Evolutionary conservation across 305 asterid genomes (phyloP), one percentile per base, ranked within the genome.

Genomic region (Rubia tinctorum): DNA sequence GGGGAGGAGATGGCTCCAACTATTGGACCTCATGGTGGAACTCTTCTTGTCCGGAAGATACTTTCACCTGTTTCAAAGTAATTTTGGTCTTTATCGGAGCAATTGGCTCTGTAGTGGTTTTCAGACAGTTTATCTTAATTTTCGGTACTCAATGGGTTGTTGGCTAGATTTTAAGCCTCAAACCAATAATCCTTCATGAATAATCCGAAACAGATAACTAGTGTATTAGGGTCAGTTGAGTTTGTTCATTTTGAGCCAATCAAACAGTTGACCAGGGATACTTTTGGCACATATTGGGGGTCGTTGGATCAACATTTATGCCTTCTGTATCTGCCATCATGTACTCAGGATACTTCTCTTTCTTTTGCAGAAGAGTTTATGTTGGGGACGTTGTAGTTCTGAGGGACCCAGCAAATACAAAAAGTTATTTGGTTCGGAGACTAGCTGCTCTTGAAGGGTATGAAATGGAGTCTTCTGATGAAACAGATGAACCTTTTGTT

Each of bases 21-120:
- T 55, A 74, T 90, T 68, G 92, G 92, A 76, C 39, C 82, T 69
- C 83, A 80, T 73, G 89, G 88, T 56, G 92, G 91, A 76, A 91
- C 97, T 66, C 90, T 91, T 79, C 98, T 93, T 68, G 97, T 91
- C 71, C 85, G 98, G 60, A 93, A 89, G 86, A 74, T 93, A 73
- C 91, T 96, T 34, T 40, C 43, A 60, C 84, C 94, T 49, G 81
- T 82, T 85, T 84, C 93, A 59, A 83, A 60, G 96, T 93, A 91
- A 78, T 62, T 66, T 69, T 63, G 20, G n/a, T 66, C 25, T 40
- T 63, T 53, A 44, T 34, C 18, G 59, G 74, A 66, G 63, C 62
- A 17, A 39, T 62, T 22, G 55, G 23, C 37, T 47, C 65, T 44
- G 40, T 62, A 30, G 45, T 51, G 42, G 39, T 37, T 37, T 58